These are phyloP conservation scores for Pichia occidentalis DNA, from an alignment of 805 yeast genomes.

Conservation along the genomic window DNA sequence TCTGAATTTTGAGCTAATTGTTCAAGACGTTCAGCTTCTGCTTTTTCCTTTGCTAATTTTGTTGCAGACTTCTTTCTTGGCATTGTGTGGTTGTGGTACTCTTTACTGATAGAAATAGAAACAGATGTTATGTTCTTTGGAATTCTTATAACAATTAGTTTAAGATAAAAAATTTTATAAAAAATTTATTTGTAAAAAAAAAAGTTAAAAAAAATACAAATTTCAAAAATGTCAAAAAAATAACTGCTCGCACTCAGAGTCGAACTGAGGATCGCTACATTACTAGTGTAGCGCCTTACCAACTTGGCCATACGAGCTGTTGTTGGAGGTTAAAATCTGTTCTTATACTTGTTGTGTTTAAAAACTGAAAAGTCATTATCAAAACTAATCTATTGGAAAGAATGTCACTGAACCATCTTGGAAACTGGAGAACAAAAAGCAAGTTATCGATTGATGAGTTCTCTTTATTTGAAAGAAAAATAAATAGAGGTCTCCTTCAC, in stretches of 20 bases:
- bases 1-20: not conserved
- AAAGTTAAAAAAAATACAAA: not conserved
- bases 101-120: not conserved
- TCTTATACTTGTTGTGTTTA: too few relatives aligned
- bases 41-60: constrained; percentile 54
- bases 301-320: constrained; percentile 20
- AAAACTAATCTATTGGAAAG: too few relatives aligned
- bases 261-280: constrained; percentile 21
- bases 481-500: too few relatives aligned
- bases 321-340: too few relatives aligned
- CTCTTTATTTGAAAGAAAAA: too few relatives aligned
- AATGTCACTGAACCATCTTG: too few relatives aligned
- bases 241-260: constrained; percentile 18
- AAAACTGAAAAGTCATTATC: too few relatives aligned
- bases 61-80: constrained; percentile 85
- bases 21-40: constrained; percentile 7
- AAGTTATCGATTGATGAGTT: too few relatives aligned
- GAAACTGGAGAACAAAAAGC: too few relatives aligned
- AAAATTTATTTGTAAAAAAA: not conserved
- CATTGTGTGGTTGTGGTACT: constrained; percentile 35
- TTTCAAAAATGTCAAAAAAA: constrained; percentile 1
- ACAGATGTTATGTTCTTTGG: not conserved
- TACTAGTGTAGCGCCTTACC: constrained; percentile 22
- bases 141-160: too few relatives aligned
- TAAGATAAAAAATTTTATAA: constrained; percentile 2